Base-by-base conservation (phyloP, 108 stramenopile species). In the Nitzschia sp. region DNA sequence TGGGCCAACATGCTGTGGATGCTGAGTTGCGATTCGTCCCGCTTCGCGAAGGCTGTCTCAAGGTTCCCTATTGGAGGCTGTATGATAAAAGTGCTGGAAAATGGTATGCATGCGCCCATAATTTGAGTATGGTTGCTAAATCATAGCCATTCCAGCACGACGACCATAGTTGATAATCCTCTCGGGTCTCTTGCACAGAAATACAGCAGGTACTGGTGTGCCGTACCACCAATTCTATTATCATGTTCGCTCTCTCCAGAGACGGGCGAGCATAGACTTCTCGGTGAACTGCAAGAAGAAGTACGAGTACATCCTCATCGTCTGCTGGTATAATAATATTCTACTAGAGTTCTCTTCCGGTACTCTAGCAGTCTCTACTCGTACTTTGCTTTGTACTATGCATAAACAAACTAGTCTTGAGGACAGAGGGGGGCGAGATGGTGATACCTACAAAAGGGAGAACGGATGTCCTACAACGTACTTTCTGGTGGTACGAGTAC, bases 1-100 rank as follows among this genome's bases (percentile, higher is more conserved):
- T 89, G 63, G 87, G 82, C n/a, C 89, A 88, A 45, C 86, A 90
- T 61, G 66, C 83, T 1, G 78, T 85, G 16, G 87, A 90, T 63
- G 88, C 88, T 26, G 81, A 88, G 70, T 66, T 93, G 16, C 72
- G 91, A 36, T 93, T 93, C 72, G 81, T 88, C 26, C 88, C 91
- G 0, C 71, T 93, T 45, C 71, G 84, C 22, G 80, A 78, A 55
- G 91, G 91, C 17, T 76, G 87, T 33, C 63, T 93, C 8, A 74
- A 85, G 44, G 81, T 93, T 3, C 91, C 91, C 0, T 90, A 87
- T 69, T 79, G 87, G 65, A 84, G 85, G 67, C 58, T 93, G 11
- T 88, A 85, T 50, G 88, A 93, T 60, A 87, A 82, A 70, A 48
- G 65, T 53, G 62, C 71, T 34, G 79, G 81, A 6, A 80, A 68